Conservation (phyloP, 2,329 filamentous ascomycete genomes). For the Sarocladium oryzae region DNA sequence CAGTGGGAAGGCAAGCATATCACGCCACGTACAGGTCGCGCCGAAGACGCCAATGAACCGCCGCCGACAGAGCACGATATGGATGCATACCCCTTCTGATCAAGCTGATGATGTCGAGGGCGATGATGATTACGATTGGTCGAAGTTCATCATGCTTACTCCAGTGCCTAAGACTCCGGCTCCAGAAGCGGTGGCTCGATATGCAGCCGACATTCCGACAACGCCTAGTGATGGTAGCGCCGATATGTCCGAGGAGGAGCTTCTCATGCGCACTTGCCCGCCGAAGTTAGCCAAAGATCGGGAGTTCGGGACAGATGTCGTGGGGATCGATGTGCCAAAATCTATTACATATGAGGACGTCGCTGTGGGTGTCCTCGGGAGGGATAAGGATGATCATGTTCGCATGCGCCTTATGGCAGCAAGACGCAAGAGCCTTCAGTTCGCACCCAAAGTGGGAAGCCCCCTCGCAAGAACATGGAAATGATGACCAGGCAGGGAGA, state of each 20-base stretch:
- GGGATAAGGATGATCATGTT: conserved; percentile 49
- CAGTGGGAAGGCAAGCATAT: conserved; percentile 22
- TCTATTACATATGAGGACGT: conserved; percentile 23
- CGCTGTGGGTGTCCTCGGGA: conserved; percentile 38
- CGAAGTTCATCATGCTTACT: conserved; percentile 37
- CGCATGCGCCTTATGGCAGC: conserved; percentile 62
- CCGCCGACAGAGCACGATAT: conserved; percentile 47
- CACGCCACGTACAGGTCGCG: conserved; percentile 23
- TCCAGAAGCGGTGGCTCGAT: conserved; percentile 46
- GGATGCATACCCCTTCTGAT: conserved; percentile 49
- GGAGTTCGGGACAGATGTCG: conserved; percentile 11
- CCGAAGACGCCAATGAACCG: conserved; percentile 45
- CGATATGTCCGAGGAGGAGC: conserved; percentile 25
- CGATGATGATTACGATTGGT: conserved; percentile 34
- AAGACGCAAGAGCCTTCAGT: conserved; percentile 70
- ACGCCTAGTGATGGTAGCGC: conserved; percentile 33
- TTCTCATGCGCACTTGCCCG: conserved; percentile 48
- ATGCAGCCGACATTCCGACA: conserved; percentile 43
- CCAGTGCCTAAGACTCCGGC: conserved; percentile 54
- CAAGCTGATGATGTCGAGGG: conserved; percentile 29
- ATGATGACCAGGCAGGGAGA: too few species aligned
- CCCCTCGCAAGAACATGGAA: conserved; percentile 57
- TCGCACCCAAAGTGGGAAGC: conserved; percentile 68
- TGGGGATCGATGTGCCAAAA: conserved; percentile 10
- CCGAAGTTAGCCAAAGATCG: conserved; percentile 35